Percentiles rank a stretch among this genome's conserved stretches.
These are phyloP conservation scores for Calonectria montana DNA, from an alignment of 2,329 filamentous ascomycete genomes.

Conservation along the genomic window DNA sequence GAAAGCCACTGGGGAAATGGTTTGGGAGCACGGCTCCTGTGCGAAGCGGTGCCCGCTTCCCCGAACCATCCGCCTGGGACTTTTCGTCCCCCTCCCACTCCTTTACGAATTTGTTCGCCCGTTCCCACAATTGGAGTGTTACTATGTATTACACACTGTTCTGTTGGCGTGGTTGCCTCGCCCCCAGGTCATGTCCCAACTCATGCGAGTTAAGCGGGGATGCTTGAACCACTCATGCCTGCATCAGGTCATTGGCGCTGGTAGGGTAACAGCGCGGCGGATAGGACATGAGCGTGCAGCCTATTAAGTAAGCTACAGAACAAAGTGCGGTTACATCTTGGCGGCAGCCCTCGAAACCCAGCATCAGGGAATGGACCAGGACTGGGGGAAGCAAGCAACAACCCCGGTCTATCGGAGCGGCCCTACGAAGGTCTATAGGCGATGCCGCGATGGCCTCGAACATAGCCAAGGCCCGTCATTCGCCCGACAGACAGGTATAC, in stretches of 20 bases:
- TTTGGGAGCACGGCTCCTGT: neutral
- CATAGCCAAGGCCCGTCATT: neutral
- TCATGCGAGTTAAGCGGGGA: neutral
- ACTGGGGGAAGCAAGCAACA: neutral
- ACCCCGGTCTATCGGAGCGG: neutral
- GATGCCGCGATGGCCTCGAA: neutral
- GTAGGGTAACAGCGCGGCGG: neutral
- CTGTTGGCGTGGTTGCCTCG: neutral
- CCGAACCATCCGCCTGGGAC: slow-evolving; percentile 25
- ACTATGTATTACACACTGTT: too few species aligned
- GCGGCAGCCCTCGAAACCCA: neutral
- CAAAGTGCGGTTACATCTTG: neutral
- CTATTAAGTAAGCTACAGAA: neutral
- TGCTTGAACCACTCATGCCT: neutral
- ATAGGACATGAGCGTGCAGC: neutral
- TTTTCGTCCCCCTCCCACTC: neutral
- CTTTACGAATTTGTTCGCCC: neutral
- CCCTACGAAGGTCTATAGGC: slow-evolving; percentile 4
- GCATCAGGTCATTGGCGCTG: slow-evolving; percentile 12
- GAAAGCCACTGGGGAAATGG: neutral
- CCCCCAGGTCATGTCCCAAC: neutral
- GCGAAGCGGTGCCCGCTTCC: slow-evolving; percentile 8
- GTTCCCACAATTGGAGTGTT: neutral
- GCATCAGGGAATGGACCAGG: neutral
- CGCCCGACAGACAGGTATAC: slow-evolving; percentile 12